Evolutionary conservation across 148 eudicot genomes (phyloP).

Genomic region (Limonium bicolor): DNA sequence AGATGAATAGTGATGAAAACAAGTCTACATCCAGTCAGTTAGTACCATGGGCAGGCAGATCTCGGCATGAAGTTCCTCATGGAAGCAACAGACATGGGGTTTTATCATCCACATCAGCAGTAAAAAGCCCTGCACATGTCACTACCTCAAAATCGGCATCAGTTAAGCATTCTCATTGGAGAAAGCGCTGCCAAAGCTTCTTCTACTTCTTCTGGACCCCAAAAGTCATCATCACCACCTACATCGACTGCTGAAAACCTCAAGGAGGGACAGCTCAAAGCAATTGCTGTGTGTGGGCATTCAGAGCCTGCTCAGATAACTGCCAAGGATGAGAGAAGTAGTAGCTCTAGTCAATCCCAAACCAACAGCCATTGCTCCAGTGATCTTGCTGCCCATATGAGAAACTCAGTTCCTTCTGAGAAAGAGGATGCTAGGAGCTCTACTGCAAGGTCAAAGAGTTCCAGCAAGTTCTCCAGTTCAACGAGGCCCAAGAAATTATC

Average conservation of each 20-base stretch:
- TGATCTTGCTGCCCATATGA: constrained; percentile 40
- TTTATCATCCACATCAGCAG: constrained; percentile 32
- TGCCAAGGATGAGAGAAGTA: constrained; percentile 52
- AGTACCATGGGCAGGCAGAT: constrained; percentile 41
- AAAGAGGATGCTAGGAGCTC: constrained; percentile 54
- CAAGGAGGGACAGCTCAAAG: constrained; percentile 18
- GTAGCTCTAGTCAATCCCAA: constrained; percentile 66
- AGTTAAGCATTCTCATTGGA: constrained; percentile 25
- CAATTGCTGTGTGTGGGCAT: constrained; percentile 15
- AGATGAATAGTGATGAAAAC: constrained; percentile 60
- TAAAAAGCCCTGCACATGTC: constrained; percentile 23
- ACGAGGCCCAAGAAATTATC: too few species aligned
- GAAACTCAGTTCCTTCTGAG: constrained; percentile 18
- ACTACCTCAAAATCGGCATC: constrained; percentile 30
- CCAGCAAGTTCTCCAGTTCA: too few species aligned
- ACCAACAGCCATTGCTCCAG: constrained; percentile 59
- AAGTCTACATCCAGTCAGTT: constrained; percentile 39
- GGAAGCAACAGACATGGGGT: constrained; percentile 18
- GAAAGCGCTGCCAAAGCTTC: constrained; percentile 31
- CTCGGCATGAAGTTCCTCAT: constrained; percentile 43
- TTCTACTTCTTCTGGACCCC: constrained; percentile 23
- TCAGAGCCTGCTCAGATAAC: constrained; percentile 33
- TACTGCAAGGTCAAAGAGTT: constrained; percentile 25
- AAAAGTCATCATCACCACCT: constrained; percentile 20
- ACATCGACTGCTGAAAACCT: constrained; percentile 12